phyloP scores from a whole-genome alignment of 805 yeast species.

The Saccharomycopsis sp. region DNA sequence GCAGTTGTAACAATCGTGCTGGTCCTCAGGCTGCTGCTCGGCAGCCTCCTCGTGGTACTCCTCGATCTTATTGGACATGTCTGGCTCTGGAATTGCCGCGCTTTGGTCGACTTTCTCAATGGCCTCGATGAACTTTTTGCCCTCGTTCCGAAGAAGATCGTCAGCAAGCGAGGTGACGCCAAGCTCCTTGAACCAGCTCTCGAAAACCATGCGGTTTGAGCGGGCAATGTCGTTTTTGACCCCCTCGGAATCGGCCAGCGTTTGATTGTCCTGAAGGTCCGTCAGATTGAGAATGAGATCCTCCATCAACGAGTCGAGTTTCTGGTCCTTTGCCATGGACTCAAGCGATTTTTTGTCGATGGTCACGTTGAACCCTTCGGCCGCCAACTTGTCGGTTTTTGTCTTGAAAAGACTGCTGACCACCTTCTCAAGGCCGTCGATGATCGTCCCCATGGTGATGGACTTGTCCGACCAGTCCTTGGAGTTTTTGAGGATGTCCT shows the following conservation, averaged over 20 bases:
- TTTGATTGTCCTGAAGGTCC: not conserved
- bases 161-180: conserved; percentile 51
- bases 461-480: not conserved
- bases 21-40: conserved; percentile 25
- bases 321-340: not conserved
- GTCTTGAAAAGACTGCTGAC: not conserved
- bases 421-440: not conserved
- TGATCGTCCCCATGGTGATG: not conserved
- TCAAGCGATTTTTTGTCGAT: not conserved
- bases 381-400: not conserved
- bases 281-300: not conserved
- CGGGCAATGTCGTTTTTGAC: too few relatives aligned
- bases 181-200: not conserved
- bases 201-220: not conserved
- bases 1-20: not conserved
- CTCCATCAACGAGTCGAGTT: not conserved
- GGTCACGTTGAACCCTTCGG: not conserved
- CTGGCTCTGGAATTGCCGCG: conserved; percentile 35
- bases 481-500: not conserved
- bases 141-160: conserved; percentile 58
- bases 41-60: conserved; percentile 34
- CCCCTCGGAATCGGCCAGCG: too few relatives aligned
- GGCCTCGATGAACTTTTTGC: conserved; percentile 55
- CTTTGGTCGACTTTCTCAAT: conserved; percentile 46
- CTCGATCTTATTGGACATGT: conserved; percentile 37